Base-by-base conservation (phyloP, 1,284 basidiomycete genomes). In the Cerrena zonata region DNA sequence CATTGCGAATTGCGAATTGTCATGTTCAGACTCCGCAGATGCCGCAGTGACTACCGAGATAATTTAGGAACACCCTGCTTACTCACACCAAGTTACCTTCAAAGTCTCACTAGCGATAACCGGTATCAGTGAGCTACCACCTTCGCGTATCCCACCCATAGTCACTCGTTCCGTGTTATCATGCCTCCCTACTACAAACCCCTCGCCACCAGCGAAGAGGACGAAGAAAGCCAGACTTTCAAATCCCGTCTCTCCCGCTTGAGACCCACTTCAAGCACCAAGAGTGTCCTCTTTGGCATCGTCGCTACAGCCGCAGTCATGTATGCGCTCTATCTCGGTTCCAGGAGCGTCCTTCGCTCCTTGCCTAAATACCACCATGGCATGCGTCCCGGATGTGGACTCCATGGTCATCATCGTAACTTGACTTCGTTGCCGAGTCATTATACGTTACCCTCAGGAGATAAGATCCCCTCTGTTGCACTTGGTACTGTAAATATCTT, bases 391-490 rank as follows among this genome's bases (percentile, higher is more conserved):
- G 38, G 44, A 13, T 30, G 52, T n/a, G n/a, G n/a, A n/a, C n/a
- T n/a, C n/a, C 41, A 24, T 24, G n/a, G 51, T 12, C 43, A 27
- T 22, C 50, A 54, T 36, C 53, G 60, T 27, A 63, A 65, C 54
- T 39, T 57, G 38, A 60, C 61, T 40, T 49, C 55, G 24, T 63
- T 84, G 13, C 77, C 78, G 0, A 69, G 66, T 4, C 69, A 80
- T 61, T 82, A 72, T 59, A 74, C 69, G 0, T 67, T 85, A 12
- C 78, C 79, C 3, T 82, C 79, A 21, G 82, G 83, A 0, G 77
- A 82, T 55, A 69, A 73, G 53, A 84, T 85, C 39, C 83, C 83
- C 0, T 72, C 76, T 11, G 73, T 84, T 43, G 82, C 82, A 10
- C 70, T 84, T 25, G 79, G 80, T 79, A 65, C 40, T 64, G 58